Conservation (phyloP, 163 green algal genomes). For the Chloromonas sp. region DNA sequence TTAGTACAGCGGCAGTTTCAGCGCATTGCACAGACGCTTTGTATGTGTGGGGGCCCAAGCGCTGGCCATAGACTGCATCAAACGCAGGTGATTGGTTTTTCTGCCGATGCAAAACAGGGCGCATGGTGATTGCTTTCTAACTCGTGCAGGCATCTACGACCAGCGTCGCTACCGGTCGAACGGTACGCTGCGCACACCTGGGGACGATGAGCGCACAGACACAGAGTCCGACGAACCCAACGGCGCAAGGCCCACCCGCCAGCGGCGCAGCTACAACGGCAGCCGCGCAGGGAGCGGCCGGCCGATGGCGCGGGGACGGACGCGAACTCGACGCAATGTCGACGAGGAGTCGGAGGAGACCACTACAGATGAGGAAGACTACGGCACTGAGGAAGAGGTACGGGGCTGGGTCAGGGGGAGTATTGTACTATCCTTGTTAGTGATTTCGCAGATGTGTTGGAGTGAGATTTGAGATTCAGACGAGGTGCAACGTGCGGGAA, state of each 20-base stretch:
- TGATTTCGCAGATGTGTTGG: no score
- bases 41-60: no score
- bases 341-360: neutral
- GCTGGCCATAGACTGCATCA: no score
- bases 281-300: neutral
- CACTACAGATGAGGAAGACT: neutral
- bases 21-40: no score
- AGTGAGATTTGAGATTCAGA: no score
- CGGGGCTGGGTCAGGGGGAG: no score
- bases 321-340: neutral
- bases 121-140: no score
- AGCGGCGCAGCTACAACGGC: neutral
- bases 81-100: no score
- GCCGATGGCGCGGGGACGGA: neutral
- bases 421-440: no score
- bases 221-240: neutral
- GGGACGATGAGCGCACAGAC: neutral
- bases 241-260: neutral
- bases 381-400: conserved; percentile 10
- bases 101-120: no score
- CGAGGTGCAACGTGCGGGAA: no score
- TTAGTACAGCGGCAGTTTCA: no score
- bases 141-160: conserved; percentile 36
- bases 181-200: neutral
- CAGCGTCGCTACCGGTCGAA: conserved; percentile 24